Percentiles rank a stretch among this genome's conserved stretches.
Evolutionary conservation across 306 rosid genomes (phyloP).

Genomic region (Betula pendula): DNA sequence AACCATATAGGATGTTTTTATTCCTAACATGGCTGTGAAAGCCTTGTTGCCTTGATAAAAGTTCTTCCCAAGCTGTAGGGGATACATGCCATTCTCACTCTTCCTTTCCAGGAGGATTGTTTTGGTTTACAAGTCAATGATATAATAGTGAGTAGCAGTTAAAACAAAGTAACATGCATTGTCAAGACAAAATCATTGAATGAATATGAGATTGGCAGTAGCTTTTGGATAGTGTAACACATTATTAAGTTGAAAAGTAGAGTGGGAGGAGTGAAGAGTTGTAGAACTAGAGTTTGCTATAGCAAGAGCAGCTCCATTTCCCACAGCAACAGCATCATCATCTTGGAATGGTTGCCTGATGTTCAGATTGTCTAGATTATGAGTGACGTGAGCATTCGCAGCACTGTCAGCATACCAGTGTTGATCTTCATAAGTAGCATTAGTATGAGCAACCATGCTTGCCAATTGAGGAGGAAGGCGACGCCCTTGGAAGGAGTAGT

Average conservation of each 20-base stretch:
- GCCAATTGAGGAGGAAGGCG: neutral
- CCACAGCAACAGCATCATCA: too few relatives aligned
- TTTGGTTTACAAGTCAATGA: neutral
- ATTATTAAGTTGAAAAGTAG: too few relatives aligned
- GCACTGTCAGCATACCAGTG: too few relatives aligned
- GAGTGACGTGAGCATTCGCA: too few relatives aligned
- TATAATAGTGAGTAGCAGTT: too few relatives aligned
- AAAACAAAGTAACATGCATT: neutral
- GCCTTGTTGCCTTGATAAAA: too few relatives aligned
- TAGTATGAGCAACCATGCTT: neutral
- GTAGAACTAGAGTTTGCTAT: too few relatives aligned
- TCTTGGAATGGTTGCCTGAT: too few relatives aligned
- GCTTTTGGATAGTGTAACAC: neutral
- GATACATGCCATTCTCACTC: neutral
- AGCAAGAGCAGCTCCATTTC: too few relatives aligned
- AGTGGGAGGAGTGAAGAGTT: too few relatives aligned
- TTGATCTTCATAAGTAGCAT: too few relatives aligned
- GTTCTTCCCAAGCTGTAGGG: neutral
- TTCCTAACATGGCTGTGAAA: neutral
- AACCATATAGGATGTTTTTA: fast-evolving
- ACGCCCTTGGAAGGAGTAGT: neutral
- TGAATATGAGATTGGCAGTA: neutral
- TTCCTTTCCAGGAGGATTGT: neutral
- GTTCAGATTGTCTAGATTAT: too few relatives aligned
- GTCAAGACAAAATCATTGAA: neutral